Percentiles rank a stretch among this genome's conserved stretches.
These are phyloP conservation scores for Fraxinus quadrangulata DNA, from an alignment of 257 asterid species.

Conservation along the genomic window DNA sequence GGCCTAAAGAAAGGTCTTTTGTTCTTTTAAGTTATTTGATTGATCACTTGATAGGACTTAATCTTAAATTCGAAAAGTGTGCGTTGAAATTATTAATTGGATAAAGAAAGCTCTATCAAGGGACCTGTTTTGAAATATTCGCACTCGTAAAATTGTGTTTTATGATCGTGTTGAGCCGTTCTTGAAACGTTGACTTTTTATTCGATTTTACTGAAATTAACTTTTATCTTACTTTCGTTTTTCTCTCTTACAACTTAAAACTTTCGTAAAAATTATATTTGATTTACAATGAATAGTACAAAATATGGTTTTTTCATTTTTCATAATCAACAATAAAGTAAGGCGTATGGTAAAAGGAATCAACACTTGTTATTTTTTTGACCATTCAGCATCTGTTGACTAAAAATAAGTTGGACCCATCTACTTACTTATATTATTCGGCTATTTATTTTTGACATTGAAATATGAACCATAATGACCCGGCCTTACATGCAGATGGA, in stretches of 20 bases:
- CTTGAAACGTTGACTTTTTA: too few species aligned
- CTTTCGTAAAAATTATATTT: too few species aligned
- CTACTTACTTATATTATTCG: neutral
- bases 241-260: too few species aligned
- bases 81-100: neutral
- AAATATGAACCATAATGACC: neutral
- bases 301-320: too few species aligned
- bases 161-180: too few species aligned
- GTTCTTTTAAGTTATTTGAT: neutral
- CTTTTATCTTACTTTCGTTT: too few species aligned
- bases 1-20: neutral
- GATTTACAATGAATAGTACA: too few species aligned
- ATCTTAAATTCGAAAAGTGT: neutral
- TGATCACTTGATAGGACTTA: neutral
- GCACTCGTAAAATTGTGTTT: too few species aligned
- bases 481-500: neutral
- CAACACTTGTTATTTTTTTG: neutral
- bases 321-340: too few species aligned
- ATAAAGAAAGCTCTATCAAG: neutral
- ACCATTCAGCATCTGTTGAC: neutral
- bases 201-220: too few species aligned
- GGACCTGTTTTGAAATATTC: neutral
- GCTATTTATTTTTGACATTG: constrained; percentile 1
- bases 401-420: neutral
- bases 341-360: neutral